Base-by-base conservation (phyloP, 352 stramenopile genomes). In the Globisporangium spinosum region DNA sequence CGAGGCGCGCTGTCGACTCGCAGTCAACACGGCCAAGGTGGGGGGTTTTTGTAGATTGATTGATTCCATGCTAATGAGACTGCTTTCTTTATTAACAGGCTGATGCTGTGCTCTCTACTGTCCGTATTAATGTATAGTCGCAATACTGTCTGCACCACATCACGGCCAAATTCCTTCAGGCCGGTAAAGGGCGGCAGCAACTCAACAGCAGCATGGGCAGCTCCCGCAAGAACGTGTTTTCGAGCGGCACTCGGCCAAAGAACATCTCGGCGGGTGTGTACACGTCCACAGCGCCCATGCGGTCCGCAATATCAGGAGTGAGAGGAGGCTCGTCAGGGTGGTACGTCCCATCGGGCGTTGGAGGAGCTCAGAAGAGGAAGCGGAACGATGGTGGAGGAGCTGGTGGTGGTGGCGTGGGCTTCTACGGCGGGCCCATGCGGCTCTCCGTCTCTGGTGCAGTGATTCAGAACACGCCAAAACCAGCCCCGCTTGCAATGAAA, bases 231-330 rank as follows among this genome's bases (percentile, higher is more conserved):
- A 71, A 78, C 15, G 60, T 93, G 7, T 93, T 94, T 62, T 71
- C 76, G 27, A 71, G 67, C 2, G 71, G 80, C 45, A 76, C 71
- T 8, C 77, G 86, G 43, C 74, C 83, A 0, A 93, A 92, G 56
- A 95, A 93, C 62, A 74, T 95, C 29, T 95, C 87, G 20, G 78
- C 83, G 0, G 87, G 87, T 12, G 82, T 91, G n/a, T 95, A 93
- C 68, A 82, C 72, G 32, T 82, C 74, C 29, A 66, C 58, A n/a
- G 69, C 67, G 27, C 65, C 15, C 38, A 63, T 58, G 71, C 40
- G 2, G 6, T 71, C 64, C 1, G 49, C 62, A 7, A 49, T 61
- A 35, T 12, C 64, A 1, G 23, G 64, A 40, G 38, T n/a, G 13
- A 47, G 34, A 47, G 40, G 43, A 47, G 40, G 65, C 9, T 60